Conservation (phyloP, 2,329 filamentous ascomycete species). For the Pyricularia sp. region DNA sequence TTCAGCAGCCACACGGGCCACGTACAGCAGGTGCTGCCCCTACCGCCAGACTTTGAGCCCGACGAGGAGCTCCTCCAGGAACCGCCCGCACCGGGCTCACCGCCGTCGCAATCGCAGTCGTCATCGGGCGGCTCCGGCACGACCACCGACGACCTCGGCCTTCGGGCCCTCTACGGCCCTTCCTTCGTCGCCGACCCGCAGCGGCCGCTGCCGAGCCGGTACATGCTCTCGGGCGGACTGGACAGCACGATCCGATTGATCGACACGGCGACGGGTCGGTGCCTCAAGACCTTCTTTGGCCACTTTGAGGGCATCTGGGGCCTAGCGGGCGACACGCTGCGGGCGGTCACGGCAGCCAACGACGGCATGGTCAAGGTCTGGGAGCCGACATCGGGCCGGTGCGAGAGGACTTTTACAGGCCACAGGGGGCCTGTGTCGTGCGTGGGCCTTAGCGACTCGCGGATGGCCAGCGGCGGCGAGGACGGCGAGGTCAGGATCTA, state of each 20-base stretch:
- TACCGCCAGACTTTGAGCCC: conserved; percentile 80
- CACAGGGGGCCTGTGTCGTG: conserved; percentile 88
- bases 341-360: conserved; percentile 40
- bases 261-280: conserved; percentile 72
- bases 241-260: conserved; percentile 88
- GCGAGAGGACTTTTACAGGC: conserved; percentile 82
- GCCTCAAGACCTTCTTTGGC: conserved; percentile 86
- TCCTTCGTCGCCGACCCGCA: conserved; percentile 47
- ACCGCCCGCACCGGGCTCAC: conserved; percentile 14
- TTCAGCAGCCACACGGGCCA: conserved; percentile 90
- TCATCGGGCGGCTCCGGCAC: conserved; percentile 7
- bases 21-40: conserved; percentile 77
- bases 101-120: not conserved
- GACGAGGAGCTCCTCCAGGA: conserved; percentile 48
- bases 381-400: conserved; percentile 84
- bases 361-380: conserved; percentile 92
- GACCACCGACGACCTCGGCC: conserved; percentile 20
- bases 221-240: conserved; percentile 85
- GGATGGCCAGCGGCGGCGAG: conserved; percentile 84
- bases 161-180: conserved; percentile 43
- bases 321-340: conserved; percentile 70
- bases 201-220: conserved; percentile 67
- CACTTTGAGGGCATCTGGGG: conserved; percentile 96
- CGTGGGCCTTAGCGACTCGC: conserved; percentile 77
- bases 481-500: conserved; percentile 84